A percentile compares a stretch with the other conserved stretches of the same genome.
Evolutionary conservation across 2,329 filamentous ascomycete genomes (phyloP).

Genomic region (Lachnellula suecica): DNA sequence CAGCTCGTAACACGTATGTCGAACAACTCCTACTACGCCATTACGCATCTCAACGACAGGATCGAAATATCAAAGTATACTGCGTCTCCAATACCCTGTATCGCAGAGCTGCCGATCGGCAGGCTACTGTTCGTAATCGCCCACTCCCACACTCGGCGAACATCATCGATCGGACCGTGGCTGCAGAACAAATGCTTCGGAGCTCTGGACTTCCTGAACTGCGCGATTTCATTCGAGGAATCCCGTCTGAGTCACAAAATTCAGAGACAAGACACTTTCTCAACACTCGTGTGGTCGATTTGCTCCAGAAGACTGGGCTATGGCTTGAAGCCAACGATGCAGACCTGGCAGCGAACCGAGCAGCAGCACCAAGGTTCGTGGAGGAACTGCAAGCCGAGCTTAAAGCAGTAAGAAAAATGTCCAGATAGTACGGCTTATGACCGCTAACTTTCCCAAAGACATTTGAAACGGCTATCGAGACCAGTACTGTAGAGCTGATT

Average conservation of each 20-base stretch:
- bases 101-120: not conserved
- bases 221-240: constrained; percentile 6
- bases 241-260: constrained; percentile 12
- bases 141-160: constrained; percentile 1
- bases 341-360: constrained; percentile 1
- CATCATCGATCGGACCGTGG: not conserved
- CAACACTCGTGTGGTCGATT: constrained; percentile 4
- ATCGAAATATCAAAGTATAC: constrained; percentile 8
- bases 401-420: constrained; percentile 3
- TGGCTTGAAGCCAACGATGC: constrained; percentile 12
- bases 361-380: constrained; percentile 5
- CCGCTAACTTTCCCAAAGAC: constrained; percentile 4
- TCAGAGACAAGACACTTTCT: constrained; percentile 16
- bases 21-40: not conserved
- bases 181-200: constrained; percentile 4
- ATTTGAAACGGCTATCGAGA: constrained; percentile 4
- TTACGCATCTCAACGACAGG: constrained; percentile 3
- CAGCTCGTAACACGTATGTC: constrained; percentile 11
- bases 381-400: constrained; percentile 7
- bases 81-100: constrained; percentile 15
- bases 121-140: not conserved
- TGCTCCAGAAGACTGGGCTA: constrained; percentile 12
- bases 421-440: too few species aligned
- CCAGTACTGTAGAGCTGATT: not conserved
- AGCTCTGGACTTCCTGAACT: constrained; percentile 10